Evolutionary conservation across 805 yeast genomes (phyloP).

Genomic region (Myxozyma monticola): DNA sequence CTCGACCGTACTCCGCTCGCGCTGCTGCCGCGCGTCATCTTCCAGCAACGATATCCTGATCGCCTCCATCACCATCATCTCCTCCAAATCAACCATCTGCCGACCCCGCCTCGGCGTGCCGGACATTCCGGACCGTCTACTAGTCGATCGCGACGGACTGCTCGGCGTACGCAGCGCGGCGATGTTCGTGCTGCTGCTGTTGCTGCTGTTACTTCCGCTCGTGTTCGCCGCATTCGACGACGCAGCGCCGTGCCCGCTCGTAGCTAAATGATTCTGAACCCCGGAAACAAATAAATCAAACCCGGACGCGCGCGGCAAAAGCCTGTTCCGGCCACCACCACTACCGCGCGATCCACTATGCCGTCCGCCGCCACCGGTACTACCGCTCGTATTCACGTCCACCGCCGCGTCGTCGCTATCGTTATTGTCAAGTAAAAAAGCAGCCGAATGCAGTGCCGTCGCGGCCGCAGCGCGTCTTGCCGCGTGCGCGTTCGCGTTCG

Average conservation of each 20-base stretch:
- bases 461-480: conserved; percentile 93
- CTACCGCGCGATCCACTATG: neutral
- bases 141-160: neutral
- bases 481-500: conserved; percentile 68
- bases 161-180: neutral
- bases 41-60: conserved; percentile 71
- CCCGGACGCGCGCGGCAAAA: neutral
- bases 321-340: neutral
- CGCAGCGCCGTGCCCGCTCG: neutral
- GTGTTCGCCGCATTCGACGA: neutral
- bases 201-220: conserved; percentile 2
- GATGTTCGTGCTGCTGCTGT: conserved; percentile 9
- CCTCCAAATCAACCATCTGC: conserved; percentile 52
- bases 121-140: neutral
- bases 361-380: conserved; percentile 1
- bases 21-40: conserved; percentile 51
- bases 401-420: neutral
- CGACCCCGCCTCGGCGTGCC: conserved; percentile 15
- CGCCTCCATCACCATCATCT: conserved; percentile 82
- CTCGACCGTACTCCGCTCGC: conserved; percentile 34
- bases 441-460: conserved; percentile 87
- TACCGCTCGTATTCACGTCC: conserved; percentile 1
- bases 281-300: too few relatives aligned
- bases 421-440: conserved; percentile 51
- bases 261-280: neutral